Conservation (phyloP, 441 rosid genomes). For the Arabidopsis hybrid region DNA sequence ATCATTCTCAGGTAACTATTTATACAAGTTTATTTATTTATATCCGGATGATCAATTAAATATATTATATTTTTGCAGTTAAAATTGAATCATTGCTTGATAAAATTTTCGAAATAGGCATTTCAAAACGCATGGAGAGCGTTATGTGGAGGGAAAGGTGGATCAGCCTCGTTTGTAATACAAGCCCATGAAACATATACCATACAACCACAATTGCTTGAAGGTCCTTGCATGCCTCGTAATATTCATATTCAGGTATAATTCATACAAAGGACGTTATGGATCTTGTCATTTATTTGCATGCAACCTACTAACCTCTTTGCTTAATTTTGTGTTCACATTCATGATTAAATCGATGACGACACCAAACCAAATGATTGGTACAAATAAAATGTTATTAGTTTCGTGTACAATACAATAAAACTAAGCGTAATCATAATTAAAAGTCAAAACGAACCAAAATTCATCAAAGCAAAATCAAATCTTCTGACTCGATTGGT, state of each 20-base stretch:
- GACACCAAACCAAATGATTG: background rate
- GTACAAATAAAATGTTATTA: background rate
- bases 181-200: conserved; percentile 27
- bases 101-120: conserved; percentile 20
- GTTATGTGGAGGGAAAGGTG: conserved; percentile 6
- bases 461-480: background rate
- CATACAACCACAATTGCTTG: conserved; percentile 31
- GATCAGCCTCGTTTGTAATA: conserved; percentile 12
- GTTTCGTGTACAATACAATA: background rate
- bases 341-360: background rate
- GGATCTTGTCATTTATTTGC: background rate
- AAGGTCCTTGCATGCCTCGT: conserved; percentile 39
- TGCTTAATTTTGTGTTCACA: background rate
- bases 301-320: background rate
- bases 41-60: background rate
- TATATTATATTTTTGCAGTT: background rate
- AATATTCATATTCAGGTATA: conserved; percentile 38
- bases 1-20: conserved; percentile 23
- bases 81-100: background rate
- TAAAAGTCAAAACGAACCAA: background rate
- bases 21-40: background rate
- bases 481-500: background rate
- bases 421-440: no score
- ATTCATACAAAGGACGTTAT: background rate
- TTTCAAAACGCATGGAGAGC: conserved; percentile 39